These are phyloP conservation scores for Ochromonadaceae sp. DNA, from an alignment of 352 stramenopile genomes.

Conservation along the genomic window DNA sequence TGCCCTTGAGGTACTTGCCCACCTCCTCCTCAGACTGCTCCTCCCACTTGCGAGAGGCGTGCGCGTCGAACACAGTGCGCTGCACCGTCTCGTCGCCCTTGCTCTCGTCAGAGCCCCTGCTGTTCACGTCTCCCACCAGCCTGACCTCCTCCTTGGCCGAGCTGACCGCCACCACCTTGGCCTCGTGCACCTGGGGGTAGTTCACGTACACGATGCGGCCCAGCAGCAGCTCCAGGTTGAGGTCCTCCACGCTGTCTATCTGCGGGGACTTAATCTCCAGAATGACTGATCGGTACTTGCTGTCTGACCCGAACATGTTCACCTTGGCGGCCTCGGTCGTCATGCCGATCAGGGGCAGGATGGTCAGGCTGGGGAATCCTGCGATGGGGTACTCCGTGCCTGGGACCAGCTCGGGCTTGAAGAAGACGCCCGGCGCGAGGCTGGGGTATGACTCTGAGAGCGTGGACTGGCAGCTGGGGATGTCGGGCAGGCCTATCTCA, in stretches of 20 bases:
- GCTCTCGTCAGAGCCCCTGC: neutral
- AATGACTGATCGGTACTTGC: constrained; percentile 49
- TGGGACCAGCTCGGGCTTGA: constrained; percentile 46
- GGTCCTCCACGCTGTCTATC: constrained; percentile 36
- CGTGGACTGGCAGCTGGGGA: constrained; percentile 41
- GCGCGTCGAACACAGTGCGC: constrained; percentile 36
- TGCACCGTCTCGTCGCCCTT: constrained; percentile 23
- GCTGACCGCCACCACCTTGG: constrained; percentile 56
- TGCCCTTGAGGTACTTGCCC: constrained; percentile 48
- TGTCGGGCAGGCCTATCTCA: constrained; percentile 53
- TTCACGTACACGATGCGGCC: constrained; percentile 75
- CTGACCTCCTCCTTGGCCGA: constrained; percentile 24
- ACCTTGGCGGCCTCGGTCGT: constrained; percentile 49
- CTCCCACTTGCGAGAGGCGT: constrained; percentile 36
- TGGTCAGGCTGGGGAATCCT: constrained; percentile 56
- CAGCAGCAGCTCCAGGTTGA: constrained; percentile 43
- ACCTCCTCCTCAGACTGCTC: constrained; percentile 49
- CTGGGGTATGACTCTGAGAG: constrained; percentile 37
- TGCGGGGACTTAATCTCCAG: constrained; percentile 37
- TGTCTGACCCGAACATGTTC: constrained; percentile 84
- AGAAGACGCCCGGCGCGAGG: constrained; percentile 35
- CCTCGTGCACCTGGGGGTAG: constrained; percentile 95
- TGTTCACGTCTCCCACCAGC: constrained; percentile 22
- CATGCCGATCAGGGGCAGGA: constrained; percentile 43
- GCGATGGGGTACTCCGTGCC: constrained; percentile 52